These are phyloP conservation scores for Zea mays DNA, from an alignment of 176 grass and related monocot species.

Conservation along the genomic window DNA sequence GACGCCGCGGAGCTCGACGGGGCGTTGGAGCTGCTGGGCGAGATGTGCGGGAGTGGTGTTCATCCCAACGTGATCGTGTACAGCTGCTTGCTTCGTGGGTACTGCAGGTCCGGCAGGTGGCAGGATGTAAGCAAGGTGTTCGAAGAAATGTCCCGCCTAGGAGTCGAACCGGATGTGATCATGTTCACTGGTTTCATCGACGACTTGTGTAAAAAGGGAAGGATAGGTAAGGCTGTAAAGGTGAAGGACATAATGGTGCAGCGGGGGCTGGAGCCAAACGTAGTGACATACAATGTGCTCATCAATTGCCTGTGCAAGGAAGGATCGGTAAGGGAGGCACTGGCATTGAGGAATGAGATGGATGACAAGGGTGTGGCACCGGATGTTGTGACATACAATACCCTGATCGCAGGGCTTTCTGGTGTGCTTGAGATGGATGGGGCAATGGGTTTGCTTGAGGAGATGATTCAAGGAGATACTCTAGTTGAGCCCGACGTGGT, in stretches of 20 bases:
- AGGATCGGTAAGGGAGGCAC: conserved; percentile 37
- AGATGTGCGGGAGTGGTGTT: conserved; percentile 42
- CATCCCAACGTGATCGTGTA: conserved; percentile 45
- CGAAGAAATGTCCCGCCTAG: conserved; percentile 48
- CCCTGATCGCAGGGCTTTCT: conserved; percentile 49
- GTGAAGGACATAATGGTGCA: conserved; percentile 57
- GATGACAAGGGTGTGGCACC: conserved; percentile 42
- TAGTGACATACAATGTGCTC: conserved; percentile 55
- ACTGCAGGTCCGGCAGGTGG: conserved; percentile 63
- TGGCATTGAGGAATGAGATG: conserved; percentile 39
- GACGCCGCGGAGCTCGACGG: conserved; percentile 37
- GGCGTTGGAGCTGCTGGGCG: conserved; percentile 34
- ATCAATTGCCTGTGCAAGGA: conserved; percentile 57
- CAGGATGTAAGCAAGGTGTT: conserved; percentile 52
- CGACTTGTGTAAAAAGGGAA: conserved; percentile 62
- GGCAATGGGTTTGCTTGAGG: conserved; percentile 47
- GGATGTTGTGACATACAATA: conserved; percentile 60
- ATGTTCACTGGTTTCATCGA: conserved; percentile 63
- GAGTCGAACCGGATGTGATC: conserved; percentile 45
- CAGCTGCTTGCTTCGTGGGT: conserved; percentile 51
- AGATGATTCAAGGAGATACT: conserved; percentile 49
- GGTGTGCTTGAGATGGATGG: conserved; percentile 51
- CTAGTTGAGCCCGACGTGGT: conserved; percentile 37
- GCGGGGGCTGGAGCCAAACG: conserved; percentile 52
- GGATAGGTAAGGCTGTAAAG: conserved; percentile 38